Conservation (phyloP, 2,329 filamentous ascomycete species). For the Colletotrichum gloeosporioides region DNA sequence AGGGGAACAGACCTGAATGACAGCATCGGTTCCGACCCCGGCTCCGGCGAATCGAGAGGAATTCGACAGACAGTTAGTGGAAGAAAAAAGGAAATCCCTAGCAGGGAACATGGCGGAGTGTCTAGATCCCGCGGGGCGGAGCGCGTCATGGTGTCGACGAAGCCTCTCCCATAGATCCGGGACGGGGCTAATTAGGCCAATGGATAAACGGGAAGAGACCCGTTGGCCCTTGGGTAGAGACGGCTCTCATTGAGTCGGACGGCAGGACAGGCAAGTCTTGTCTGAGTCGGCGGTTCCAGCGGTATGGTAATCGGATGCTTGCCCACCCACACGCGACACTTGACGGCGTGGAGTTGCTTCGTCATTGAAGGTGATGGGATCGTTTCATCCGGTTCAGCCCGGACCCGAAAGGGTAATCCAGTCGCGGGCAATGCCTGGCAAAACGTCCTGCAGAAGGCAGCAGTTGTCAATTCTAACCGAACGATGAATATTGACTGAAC, state of each 20-base stretch:
- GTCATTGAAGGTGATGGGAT: background rate
- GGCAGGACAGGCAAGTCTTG: background rate
- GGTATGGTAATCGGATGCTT: background rate
- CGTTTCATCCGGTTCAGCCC: slow-evolving; percentile 3
- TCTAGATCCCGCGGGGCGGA: background rate
- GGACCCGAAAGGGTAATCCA: background rate
- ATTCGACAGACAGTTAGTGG: background rate
- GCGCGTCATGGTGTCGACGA: background rate
- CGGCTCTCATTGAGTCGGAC: background rate
- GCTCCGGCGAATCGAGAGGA: background rate
- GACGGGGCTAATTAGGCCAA: background rate
- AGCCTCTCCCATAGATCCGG: background rate
- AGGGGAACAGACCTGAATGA: background rate
- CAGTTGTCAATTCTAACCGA: background rate
- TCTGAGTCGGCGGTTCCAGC: background rate
- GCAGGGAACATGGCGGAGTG: background rate
- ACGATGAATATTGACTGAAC: background rate
- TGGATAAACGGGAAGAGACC: background rate
- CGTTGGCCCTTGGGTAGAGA: background rate
- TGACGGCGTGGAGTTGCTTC: background rate
- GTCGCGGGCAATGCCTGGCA: background rate
- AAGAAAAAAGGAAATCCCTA: background rate
- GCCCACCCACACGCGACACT: slow-evolving; percentile 11
- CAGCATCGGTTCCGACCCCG: background rate
- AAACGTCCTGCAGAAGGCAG: background rate